phyloP scores from a whole-genome alignment of 345 rosid genomes.

The Microthlaspi erraticum region DNA sequence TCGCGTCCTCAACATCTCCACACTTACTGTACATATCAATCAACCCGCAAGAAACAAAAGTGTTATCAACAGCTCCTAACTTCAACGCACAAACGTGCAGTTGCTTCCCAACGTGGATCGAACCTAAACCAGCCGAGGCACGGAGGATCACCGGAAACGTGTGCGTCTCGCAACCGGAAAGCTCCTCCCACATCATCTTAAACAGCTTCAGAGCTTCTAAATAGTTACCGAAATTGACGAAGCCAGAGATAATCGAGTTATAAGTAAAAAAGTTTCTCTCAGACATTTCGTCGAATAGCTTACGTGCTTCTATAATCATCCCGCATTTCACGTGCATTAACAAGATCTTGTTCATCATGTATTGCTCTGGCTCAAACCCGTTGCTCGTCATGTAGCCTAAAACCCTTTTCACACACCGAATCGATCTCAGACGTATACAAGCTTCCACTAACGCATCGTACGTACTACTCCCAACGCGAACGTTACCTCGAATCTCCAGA shows the following conservation, averaged over 20 bases:
- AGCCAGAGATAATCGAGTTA: conserved; percentile 64
- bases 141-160: conserved; percentile 64
- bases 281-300: conserved; percentile 75
- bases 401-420: conserved; percentile 73
- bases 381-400: conserved; percentile 54
- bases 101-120: conserved; percentile 63
- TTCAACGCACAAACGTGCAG: conserved; percentile 70
- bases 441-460: conserved; percentile 79
- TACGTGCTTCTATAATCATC: conserved; percentile 75
- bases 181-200: conserved; percentile 76
- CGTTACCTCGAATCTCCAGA: conserved; percentile 62
- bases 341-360: conserved; percentile 72
- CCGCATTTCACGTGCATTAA: conserved; percentile 76
- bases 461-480: conserved; percentile 56
- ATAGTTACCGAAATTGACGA: conserved; percentile 65
- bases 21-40: conserved; percentile 92
- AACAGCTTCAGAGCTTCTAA: conserved; percentile 69
- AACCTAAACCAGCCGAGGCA: conserved; percentile 73
- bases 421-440: conserved; percentile 74
- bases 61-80: conserved; percentile 53
- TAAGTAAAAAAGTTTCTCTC: conserved; percentile 70
- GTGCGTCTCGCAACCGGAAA: conserved; percentile 62
- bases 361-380: conserved; percentile 63
- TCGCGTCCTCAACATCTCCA: conserved; percentile 83
- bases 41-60: conserved; percentile 76